These are phyloP conservation scores for Protostelium mycophagum DNA, from an alignment of 78 protist genomes.

Conservation along the genomic window DNA sequence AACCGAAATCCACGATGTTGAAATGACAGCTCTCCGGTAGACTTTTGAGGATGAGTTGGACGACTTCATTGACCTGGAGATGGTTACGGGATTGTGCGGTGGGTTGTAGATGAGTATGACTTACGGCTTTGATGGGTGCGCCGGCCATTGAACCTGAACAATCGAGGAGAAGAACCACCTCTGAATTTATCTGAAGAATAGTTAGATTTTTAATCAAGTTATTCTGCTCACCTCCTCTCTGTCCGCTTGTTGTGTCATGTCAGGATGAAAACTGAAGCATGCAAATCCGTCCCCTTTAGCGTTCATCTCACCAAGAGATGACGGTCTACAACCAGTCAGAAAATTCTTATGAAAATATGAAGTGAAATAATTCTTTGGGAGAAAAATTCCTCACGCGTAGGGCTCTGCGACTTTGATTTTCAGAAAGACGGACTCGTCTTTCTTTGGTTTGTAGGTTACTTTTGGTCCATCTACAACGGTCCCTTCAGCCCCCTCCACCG, in stretches of 20 bases:
- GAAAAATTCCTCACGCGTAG: neutral
- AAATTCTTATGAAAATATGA: neutral
- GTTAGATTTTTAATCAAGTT: neutral
- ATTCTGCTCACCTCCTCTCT: neutral
- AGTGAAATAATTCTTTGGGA: no score
- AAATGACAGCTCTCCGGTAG: constrained; percentile 14
- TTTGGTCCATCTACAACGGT: neutral
- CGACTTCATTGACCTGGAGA: neutral
- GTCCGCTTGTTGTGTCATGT: neutral
- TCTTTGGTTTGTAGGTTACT: neutral
- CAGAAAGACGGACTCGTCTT: neutral
- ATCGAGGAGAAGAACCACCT: constrained; percentile 34
- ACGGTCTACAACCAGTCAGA: neutral
- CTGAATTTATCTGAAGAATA: neutral
- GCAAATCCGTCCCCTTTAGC: neutral
- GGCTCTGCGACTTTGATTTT: neutral
- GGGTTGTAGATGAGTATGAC: neutral
- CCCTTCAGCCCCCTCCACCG: neutral
- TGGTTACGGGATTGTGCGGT: neutral
- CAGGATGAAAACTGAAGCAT: neutral
- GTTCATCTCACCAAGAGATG: neutral
- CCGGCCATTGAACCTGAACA: constrained; percentile 48
- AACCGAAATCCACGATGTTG: constrained; percentile 24
- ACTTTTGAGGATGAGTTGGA: constrained; percentile 24
- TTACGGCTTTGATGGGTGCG: neutral